These are phyloP conservation scores for Tympanopsis confertula DNA, from an alignment of 2,329 filamentous ascomycete species.

Conservation along the genomic window DNA sequence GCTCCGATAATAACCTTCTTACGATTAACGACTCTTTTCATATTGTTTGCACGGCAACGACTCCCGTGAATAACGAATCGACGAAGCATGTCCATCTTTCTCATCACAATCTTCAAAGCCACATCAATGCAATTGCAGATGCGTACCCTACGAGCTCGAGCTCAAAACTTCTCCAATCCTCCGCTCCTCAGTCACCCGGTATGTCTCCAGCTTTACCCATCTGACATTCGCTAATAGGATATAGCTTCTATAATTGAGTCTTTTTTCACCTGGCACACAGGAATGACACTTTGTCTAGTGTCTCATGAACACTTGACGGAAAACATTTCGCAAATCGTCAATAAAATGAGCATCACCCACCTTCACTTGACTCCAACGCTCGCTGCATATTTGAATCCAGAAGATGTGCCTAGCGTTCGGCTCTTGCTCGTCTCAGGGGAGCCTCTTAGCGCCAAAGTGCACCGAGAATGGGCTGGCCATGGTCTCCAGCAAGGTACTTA, in stretches of 20 bases:
- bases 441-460: constrained; percentile 61
- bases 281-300: constrained; percentile 68
- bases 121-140: too few species aligned
- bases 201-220: too few species aligned
- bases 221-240: too few species aligned
- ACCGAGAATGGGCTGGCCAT: constrained; percentile 52
- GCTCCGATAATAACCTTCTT: too few species aligned
- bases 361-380: constrained; percentile 79
- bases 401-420: constrained; percentile 56
- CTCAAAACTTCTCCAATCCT: constrained; percentile 66
- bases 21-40: too few species aligned
- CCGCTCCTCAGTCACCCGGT: too few species aligned
- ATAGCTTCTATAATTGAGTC: constrained; percentile 86
- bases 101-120: too few species aligned
- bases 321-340: constrained; percentile 59
- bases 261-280: constrained; percentile 70
- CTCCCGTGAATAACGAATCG: too few species aligned
- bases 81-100: too few species aligned
- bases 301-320: constrained; percentile 63
- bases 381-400: constrained; percentile 60
- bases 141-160: constrained; percentile 29
- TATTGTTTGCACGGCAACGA: too few species aligned
- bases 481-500: constrained; percentile 57
- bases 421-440: constrained; percentile 78
- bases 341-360: constrained; percentile 57